Evolutionary conservation across 106 monocot genomes (phyloP).

Genomic region (Dioscorea alata): DNA sequence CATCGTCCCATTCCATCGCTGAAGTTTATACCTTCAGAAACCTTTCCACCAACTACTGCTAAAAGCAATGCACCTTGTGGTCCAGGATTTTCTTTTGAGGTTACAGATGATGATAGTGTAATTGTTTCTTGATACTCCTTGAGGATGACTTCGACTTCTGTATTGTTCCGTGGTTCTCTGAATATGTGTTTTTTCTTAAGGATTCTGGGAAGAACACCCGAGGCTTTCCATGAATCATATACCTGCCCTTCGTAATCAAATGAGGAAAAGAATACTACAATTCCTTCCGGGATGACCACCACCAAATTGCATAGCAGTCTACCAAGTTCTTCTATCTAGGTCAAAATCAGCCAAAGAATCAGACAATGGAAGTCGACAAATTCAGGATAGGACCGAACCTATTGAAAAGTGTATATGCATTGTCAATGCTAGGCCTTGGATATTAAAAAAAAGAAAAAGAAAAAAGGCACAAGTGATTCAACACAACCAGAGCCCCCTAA

Average conservation of each 20-base stretch:
- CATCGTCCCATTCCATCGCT: slow-evolving; percentile 95
- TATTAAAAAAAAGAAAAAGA: too few relatives aligned
- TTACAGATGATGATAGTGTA: slow-evolving; percentile 9
- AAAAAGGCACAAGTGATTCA: too few relatives aligned
- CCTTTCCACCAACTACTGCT: slow-evolving; percentile 92
- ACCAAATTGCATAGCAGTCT: slow-evolving; percentile 85
- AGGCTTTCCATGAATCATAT: slow-evolving; percentile 67
- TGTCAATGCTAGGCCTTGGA: too few relatives aligned
- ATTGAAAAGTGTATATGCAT: neutral
- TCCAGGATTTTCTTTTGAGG: slow-evolving; percentile 16
- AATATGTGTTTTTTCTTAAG: slow-evolving; percentile 74
- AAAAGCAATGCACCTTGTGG: slow-evolving; percentile 71
- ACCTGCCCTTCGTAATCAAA: slow-evolving; percentile 86
- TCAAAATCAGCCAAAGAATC: neutral
- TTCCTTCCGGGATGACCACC: slow-evolving; percentile 77
- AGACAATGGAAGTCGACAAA: too few relatives aligned
- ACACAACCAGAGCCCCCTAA: too few relatives aligned
- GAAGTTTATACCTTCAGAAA: slow-evolving; percentile 98
- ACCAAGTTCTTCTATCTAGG: slow-evolving; percentile 88
- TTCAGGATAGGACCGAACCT: neutral
- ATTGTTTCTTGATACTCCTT: slow-evolving; percentile 70
- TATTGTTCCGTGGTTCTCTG: slow-evolving; percentile 77
- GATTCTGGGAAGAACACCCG: slow-evolving; percentile 72
- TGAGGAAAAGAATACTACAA: slow-evolving; percentile 90
- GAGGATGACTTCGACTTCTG: slow-evolving; percentile 58